These are phyloP conservation scores for Pseudogymnoascus sp. DNA, from an alignment of 2,329 filamentous ascomycete genomes.

Conservation along the genomic window DNA sequence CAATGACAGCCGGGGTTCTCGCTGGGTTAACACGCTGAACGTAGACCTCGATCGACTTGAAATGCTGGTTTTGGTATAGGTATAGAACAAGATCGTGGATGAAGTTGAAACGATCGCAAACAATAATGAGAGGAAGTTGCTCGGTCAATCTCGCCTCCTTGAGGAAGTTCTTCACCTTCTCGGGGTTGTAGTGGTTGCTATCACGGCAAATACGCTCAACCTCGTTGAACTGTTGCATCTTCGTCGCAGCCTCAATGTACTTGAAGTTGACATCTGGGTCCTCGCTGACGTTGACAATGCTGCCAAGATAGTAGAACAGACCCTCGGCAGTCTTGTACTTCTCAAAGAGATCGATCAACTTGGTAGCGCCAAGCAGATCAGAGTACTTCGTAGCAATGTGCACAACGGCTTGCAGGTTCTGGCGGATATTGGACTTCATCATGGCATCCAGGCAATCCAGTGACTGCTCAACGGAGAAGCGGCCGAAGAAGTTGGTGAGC, in stretches of 20 bases:
- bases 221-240: slow-evolving; percentile 87
- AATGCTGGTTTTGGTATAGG: slow-evolving; percentile 98
- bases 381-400: slow-evolving; percentile 98
- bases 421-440: slow-evolving; percentile 92
- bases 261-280: slow-evolving; percentile 97
- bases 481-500: slow-evolving; percentile 86
- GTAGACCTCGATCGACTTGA: slow-evolving; percentile 97
- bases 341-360: slow-evolving; percentile 87
- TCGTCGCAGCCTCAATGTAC: slow-evolving; percentile 95
- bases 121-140: slow-evolving; percentile 92
- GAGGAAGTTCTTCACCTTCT: slow-evolving; percentile 98
- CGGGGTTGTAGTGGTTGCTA: slow-evolving; percentile 79
- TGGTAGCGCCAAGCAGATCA: slow-evolving; percentile 79
- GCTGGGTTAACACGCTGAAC: slow-evolving; percentile 94
- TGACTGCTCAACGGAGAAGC: slow-evolving; percentile 89
- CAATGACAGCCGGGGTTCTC: slow-evolving; percentile 84
- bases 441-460: slow-evolving; percentile 92
- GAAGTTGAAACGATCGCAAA: slow-evolving; percentile 99
- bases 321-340: slow-evolving; percentile 97
- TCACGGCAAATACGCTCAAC: slow-evolving; percentile 97
- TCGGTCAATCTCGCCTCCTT: slow-evolving; percentile 91
- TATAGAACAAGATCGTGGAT: slow-evolving; percentile 94
- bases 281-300: slow-evolving; percentile 93
- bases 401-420: slow-evolving; percentile 90
- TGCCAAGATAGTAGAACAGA: slow-evolving; percentile 96